A percentile compares a stretch with the other conserved stretches of the same genome.
Evolutionary conservation across 805 yeast genomes (phyloP).

Genomic region (Candida ortonii): DNA sequence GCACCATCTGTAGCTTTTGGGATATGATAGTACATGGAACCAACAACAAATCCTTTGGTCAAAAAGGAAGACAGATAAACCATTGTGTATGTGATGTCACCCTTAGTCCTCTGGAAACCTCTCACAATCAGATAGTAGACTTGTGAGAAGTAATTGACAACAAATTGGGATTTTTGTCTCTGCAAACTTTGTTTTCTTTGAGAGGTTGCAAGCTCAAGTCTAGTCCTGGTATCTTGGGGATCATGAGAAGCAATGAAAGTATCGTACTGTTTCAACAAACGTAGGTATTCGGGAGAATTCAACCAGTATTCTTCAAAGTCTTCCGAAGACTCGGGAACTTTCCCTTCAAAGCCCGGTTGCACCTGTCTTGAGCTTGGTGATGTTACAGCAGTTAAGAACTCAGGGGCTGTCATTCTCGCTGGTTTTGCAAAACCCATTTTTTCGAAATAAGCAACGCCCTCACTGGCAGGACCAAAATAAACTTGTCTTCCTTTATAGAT

Average conservation of each 20-base stretch:
- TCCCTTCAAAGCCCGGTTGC: slow-evolving; percentile 50
- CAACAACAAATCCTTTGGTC: slow-evolving; percentile 57
- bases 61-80: slow-evolving; percentile 53
- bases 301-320: slow-evolving; percentile 62
- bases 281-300: slow-evolving; percentile 51
- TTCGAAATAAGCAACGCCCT: slow-evolving; percentile 53
- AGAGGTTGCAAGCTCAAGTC: slow-evolving; percentile 40
- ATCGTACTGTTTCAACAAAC: slow-evolving; percentile 35
- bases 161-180: slow-evolving; percentile 36
- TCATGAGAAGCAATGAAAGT: slow-evolving; percentile 38
- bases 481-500: slow-evolving; percentile 62
- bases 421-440: slow-evolving; percentile 68
- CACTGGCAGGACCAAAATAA: slow-evolving; percentile 52
- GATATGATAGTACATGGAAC: slow-evolving; percentile 57
- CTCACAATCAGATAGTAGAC: slow-evolving; percentile 50
- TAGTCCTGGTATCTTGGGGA: slow-evolving; percentile 38
- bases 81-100: slow-evolving; percentile 57
- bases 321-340: slow-evolving; percentile 52
- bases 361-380: slow-evolving; percentile 57
- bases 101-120: slow-evolving; percentile 56
- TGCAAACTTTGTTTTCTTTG: slow-evolving; percentile 38
- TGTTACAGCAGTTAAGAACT: slow-evolving; percentile 64
- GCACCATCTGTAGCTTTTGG: slow-evolving; percentile 52
- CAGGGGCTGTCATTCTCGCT: slow-evolving; percentile 66
- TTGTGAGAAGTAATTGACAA: slow-evolving; percentile 47